phyloP scores from a whole-genome alignment of 176 grass and related monocot genomes.

The Tillandsia leiboldiana region DNA sequence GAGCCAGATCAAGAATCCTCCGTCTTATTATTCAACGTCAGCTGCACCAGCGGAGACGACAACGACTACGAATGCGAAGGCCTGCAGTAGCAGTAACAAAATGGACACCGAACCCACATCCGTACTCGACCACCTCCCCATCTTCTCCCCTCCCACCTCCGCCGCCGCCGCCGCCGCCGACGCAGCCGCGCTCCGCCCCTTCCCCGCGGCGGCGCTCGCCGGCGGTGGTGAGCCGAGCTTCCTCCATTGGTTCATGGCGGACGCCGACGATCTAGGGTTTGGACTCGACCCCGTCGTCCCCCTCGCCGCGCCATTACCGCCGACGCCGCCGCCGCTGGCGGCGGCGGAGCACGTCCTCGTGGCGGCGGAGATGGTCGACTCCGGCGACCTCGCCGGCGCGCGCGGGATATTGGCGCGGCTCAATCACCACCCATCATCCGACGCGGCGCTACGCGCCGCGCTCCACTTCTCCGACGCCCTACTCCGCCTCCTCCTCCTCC shows the following conservation, averaged over 20 bases:
- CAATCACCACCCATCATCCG: constrained; percentile 31
- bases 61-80: neutral
- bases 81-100: neutral
- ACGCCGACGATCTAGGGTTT: constrained; percentile 12
- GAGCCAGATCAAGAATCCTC: too few species aligned
- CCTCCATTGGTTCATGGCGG: constrained; percentile 38
- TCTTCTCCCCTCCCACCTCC: constrained; percentile 13
- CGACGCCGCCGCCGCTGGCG: neutral
- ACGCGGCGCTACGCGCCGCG: constrained; percentile 6
- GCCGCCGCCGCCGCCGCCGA: constrained; percentile 14
- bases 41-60: neutral
- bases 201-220: constrained; percentile 13
- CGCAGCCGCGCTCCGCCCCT: constrained; percentile 17
- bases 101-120: constrained; percentile 36
- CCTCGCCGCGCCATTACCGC: neutral
- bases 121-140: constrained; percentile 41
- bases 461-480: constrained; percentile 24
- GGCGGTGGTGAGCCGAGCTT: constrained; percentile 24
- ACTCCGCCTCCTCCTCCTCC: neutral
- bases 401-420: constrained; percentile 63
- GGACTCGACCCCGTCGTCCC: constrained; percentile 18
- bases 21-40: neutral
- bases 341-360: constrained; percentile 37
- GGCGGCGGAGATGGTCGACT: constrained; percentile 26
- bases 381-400: constrained; percentile 33